A percentile compares a stretch with the other conserved stretches of the same genome.
Evolutionary conservation across 2,329 filamentous ascomycete species (phyloP).

Genomic region (Fusarium chaquense): DNA sequence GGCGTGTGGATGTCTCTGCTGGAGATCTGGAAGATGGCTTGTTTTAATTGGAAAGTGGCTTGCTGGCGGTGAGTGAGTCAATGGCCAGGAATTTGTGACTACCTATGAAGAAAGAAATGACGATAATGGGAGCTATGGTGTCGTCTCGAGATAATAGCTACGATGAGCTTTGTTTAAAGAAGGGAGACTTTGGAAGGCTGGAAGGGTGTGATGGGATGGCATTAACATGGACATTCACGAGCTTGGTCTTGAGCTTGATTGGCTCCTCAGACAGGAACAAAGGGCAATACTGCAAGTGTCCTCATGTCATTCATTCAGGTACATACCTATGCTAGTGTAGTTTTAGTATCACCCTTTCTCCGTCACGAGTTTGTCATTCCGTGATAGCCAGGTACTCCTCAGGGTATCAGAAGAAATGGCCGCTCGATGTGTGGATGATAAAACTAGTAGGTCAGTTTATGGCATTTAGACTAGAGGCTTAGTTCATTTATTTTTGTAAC

Average conservation of each 20-base stretch:
- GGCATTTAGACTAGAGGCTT: no score
- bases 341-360: background rate
- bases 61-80: constrained; percentile 13
- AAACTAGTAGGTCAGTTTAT: no score
- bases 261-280: background rate
- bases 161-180: background rate
- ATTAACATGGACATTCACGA: background rate
- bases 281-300: background rate
- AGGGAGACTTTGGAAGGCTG: background rate
- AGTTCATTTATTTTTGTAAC: no score
- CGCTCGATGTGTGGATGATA: no score
- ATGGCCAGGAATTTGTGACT: background rate
- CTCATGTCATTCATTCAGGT: background rate
- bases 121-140: background rate
- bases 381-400: background rate
- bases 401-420: no score
- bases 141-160: background rate
- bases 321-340: background rate
- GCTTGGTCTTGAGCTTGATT: background rate
- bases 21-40: constrained; percentile 24
- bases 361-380: background rate
- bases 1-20: background rate
- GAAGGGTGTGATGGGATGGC: background rate
- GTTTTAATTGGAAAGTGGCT: constrained; percentile 16
- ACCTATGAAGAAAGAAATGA: background rate